Conservation (phyloP, 768 basidiomycete species). For the Imleria badia region DNA sequence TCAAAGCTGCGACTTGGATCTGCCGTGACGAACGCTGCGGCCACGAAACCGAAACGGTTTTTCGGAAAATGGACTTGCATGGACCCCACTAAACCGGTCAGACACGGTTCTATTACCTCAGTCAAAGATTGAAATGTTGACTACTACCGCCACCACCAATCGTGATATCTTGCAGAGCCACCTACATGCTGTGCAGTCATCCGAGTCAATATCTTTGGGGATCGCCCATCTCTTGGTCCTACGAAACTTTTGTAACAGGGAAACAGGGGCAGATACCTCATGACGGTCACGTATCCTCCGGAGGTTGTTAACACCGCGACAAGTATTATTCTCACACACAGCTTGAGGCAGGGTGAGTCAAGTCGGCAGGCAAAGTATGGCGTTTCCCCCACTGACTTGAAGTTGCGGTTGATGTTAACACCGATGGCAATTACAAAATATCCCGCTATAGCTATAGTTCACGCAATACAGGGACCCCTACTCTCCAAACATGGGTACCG, state of each 20-base stretch:
- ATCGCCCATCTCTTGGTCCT: background rate
- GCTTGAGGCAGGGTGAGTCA: constrained; percentile 31
- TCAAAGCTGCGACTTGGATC: constrained; percentile 2
- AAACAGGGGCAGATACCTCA: background rate
- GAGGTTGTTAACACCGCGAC: constrained; percentile 9
- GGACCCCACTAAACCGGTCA: background rate
- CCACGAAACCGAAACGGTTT: background rate
- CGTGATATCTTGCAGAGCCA: background rate
- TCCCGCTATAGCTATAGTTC: constrained; percentile 16
- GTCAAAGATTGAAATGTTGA: background rate
- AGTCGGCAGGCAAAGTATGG: constrained; percentile 27
- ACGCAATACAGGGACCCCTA: constrained; percentile 2
- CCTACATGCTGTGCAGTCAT: constrained; percentile 11
- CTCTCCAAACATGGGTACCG: constrained; percentile 19
- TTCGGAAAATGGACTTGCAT: background rate
- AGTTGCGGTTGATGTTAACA: constrained; percentile 16
- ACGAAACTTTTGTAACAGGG: background rate
- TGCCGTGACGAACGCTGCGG: background rate
- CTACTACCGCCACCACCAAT: constrained; percentile 1
- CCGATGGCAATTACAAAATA: constrained; percentile 21
- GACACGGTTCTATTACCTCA: background rate
- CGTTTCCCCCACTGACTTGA: constrained; percentile 21
- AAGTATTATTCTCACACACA: constrained; percentile 30
- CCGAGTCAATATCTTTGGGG: background rate
- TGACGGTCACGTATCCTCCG: constrained; percentile 4